Evolutionary conservation across 768 basidiomycete species (phyloP), one percentile per base, ranked within the genome.

Genomic region (Paxillus rubicundulus): DNA sequence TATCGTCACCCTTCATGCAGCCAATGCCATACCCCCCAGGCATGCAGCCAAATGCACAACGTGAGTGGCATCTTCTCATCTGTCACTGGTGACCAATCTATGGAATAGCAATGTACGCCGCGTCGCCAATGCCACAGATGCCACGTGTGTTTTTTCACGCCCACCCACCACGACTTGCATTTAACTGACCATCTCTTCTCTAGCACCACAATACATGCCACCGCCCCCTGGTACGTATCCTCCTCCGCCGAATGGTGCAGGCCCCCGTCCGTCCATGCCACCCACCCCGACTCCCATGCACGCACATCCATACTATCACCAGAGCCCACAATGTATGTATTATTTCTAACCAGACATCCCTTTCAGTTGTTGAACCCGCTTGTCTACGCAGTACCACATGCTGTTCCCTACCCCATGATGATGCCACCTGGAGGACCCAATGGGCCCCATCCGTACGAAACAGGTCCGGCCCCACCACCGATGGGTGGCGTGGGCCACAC

Each of bases 351-450:
- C 17, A 57, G 55, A 33, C 62, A 55, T 61, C 45, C 52, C 53
- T 50, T 49, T 44, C 61, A 45, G 46, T 58, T 50, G 68, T 57
- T 73, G 57, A 71, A 62, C 41, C 59, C 55, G 52, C 50, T 58
- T 63, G 34, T 24, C 47, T 5, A 38, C 49, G 0, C n/a, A 93
- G 91, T 92, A 67, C 85, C 85, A 70, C 91, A 92, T 61, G 88
- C 91, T 32, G 82, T 89, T 58, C 86, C 88, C 43, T 93, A 92
- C 68, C 86, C 81, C n/a, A 92, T 92, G 89, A 90, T 91, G 86
- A 87, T 84, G 49, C 87, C 86, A 50, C 86, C 86, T 13, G 84
- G 85, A 45, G 80, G 76, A 52, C 73, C 71, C n/a, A 79, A 74
- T 40, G 81, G 80, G 37, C 86, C 78, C 8, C 81, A 90, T 64